Conservation (phyloP, 208 protist species). For the Acanthamoeba healyi region DNA sequence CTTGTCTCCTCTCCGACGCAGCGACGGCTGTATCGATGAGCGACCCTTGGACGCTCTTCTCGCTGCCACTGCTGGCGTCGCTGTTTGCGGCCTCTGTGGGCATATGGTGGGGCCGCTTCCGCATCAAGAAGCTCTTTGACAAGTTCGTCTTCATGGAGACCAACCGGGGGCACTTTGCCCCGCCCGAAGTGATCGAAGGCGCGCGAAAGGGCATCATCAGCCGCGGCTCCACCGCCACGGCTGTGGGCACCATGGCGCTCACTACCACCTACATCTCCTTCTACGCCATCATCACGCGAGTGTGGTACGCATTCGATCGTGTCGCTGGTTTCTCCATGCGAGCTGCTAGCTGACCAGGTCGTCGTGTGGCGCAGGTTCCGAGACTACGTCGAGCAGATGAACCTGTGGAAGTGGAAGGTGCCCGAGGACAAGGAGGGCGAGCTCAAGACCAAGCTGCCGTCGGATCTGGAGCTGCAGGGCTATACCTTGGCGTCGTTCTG, state of each 20-base stretch:
- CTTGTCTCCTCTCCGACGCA: background rate
- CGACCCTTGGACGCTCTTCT: slow-evolving; percentile 2
- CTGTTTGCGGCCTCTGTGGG: slow-evolving; percentile 64
- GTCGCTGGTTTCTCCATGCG: too few species aligned
- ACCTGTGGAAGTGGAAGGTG: slow-evolving; percentile 52
- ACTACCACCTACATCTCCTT: slow-evolving; percentile 70
- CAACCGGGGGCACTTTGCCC: background rate
- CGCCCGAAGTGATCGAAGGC: slow-evolving; percentile 30
- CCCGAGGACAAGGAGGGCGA: background rate
- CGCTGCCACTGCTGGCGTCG: slow-evolving; percentile 30
- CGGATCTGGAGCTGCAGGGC: background rate
- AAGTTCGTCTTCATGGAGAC: slow-evolving; percentile 50
- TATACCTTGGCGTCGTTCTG: background rate
- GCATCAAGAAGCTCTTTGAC: slow-evolving; percentile 43
- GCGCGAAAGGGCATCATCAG: slow-evolving; percentile 54
- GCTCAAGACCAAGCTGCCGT: background rate
- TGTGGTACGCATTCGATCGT: slow-evolving; percentile 42
- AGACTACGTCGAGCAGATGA: slow-evolving; percentile 47
- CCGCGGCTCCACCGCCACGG: background rate
- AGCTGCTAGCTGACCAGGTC: too few species aligned
- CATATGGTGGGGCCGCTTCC: slow-evolving; percentile 46
- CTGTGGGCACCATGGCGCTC: slow-evolving; percentile 51
- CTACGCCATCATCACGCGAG: slow-evolving; percentile 29
- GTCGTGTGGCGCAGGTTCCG: background rate
- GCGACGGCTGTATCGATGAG: slow-evolving; percentile 28